These are phyloP conservation scores for Athelia sp. DNA, from an alignment of 1,284 basidiomycete genomes.

Conservation along the genomic window DNA sequence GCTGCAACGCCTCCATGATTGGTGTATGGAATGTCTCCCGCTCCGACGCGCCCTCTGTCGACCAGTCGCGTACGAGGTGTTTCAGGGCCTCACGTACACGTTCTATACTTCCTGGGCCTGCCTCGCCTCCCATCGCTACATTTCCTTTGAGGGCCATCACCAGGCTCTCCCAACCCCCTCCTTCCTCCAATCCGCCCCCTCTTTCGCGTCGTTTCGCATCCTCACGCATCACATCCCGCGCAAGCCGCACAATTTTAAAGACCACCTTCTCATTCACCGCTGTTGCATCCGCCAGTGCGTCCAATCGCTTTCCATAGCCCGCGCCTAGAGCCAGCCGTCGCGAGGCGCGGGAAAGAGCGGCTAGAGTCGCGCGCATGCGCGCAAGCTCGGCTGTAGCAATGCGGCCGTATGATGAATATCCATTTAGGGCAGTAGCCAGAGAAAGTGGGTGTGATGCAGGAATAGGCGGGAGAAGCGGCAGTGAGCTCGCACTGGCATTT, in stretches of 20 bases:
- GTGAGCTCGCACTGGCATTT: no score
- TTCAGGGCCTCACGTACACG: conserved; percentile 54
- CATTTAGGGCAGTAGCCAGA: conserved; percentile 28
- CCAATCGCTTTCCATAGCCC: conserved; percentile 49
- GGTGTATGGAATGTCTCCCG: conserved; percentile 48
- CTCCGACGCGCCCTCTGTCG: conserved; percentile 45
- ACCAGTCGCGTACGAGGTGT: conserved; percentile 68
- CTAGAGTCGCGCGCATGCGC: conserved; percentile 32
- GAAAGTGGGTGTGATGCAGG: conserved; percentile 23
- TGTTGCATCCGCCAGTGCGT: conserved; percentile 37
- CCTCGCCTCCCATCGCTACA: conserved; percentile 13
- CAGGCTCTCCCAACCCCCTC: background rate
- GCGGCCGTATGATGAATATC: conserved; percentile 30
- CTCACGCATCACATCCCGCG: conserved; percentile 13
- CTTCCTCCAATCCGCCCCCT: conserved; percentile 7
- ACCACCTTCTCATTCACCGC: conserved; percentile 41
- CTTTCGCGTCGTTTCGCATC: conserved; percentile 10
- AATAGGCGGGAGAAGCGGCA: no score
- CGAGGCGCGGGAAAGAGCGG: conserved; percentile 30
- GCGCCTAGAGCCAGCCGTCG: conserved; percentile 46
- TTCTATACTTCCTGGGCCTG: conserved; percentile 33
- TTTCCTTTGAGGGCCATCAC: conserved; percentile 18
- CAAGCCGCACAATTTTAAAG: conserved; percentile 41
- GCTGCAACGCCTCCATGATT: conserved; percentile 36
- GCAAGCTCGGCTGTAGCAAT: conserved; percentile 31